phyloP scores from a whole-genome alignment of 768 basidiomycete species.

The Boletus patriciae region DNA sequence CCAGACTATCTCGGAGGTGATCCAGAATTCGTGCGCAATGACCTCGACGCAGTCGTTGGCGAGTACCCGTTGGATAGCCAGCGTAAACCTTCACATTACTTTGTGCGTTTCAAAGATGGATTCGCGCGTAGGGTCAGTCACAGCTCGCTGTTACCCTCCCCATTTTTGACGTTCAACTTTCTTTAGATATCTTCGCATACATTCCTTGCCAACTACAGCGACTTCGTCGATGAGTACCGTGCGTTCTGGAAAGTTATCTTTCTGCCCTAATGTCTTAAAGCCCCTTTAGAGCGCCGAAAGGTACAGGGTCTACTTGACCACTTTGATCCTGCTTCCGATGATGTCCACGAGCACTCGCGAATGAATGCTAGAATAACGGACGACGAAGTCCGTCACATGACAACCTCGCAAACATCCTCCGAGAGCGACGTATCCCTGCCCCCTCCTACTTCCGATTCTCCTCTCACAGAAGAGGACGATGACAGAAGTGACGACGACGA shows the following conservation, averaged over 20 bases:
- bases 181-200: constrained; percentile 43
- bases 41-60: constrained; percentile 55
- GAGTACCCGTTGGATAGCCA: constrained; percentile 42
- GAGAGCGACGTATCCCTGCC: constrained; percentile 15
- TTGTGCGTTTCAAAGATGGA: constrained; percentile 58
- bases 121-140: constrained; percentile 54
- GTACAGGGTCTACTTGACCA: constrained; percentile 40
- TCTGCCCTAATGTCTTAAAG: constrained; percentile 8
- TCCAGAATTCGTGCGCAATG: constrained; percentile 30
- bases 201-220: constrained; percentile 41
- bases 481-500: constrained; percentile 17
- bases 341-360: constrained; percentile 61
- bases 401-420: constrained; percentile 3
- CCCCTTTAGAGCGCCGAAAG: constrained; percentile 45
- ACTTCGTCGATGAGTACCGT: constrained; percentile 60
- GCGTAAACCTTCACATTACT: constrained; percentile 50
- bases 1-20: constrained; percentile 37
- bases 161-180: constrained; percentile 1
- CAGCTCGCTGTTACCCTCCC: neutral
- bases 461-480: constrained; percentile 32
- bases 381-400: constrained; percentile 9
- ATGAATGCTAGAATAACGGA: constrained; percentile 41
- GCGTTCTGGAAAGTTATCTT: constrained; percentile 22
- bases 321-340: constrained; percentile 60
- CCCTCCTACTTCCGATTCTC: constrained; percentile 11